These are phyloP conservation scores for Begonia fuchsioides DNA, from an alignment of 306 rosid genomes.

Conservation along the genomic window DNA sequence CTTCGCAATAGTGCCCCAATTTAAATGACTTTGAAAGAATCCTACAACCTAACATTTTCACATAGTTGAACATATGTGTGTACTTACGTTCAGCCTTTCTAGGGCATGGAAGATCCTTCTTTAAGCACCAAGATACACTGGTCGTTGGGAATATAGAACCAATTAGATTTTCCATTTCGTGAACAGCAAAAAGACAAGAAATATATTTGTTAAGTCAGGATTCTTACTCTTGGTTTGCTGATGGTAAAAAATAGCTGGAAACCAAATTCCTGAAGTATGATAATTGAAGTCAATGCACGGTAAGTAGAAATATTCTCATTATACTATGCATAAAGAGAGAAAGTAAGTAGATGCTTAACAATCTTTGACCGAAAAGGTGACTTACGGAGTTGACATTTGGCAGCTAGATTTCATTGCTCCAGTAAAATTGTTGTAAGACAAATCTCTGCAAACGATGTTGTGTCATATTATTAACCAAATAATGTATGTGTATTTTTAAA, in stretches of 20 bases:
- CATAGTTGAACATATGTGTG: conserved; percentile 1
- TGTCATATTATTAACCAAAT: too few relatives aligned
- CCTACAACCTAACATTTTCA: not conserved
- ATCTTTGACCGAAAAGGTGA: conserved; percentile 6
- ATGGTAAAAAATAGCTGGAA: conserved; percentile 37
- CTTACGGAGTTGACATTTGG: conserved; percentile 44
- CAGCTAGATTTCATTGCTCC: conserved; percentile 17
- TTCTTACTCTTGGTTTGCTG: conserved; percentile 28
- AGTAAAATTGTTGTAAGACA: conserved; percentile 71
- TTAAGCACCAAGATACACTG: conserved; percentile 47
- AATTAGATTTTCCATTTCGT: conserved; percentile 1
- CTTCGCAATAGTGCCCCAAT: too few relatives aligned
- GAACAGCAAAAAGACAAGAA: not conserved
- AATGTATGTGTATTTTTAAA: too few relatives aligned
- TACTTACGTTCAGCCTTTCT: conserved; percentile 45
- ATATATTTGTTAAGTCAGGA: conserved; percentile 1
- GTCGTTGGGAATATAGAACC: conserved; percentile 6
- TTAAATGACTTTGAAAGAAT: not conserved
- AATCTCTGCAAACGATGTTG: conserved; percentile 39
- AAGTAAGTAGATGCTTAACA: not conserved
- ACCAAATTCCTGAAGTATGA: conserved; percentile 38
- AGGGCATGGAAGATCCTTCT: conserved; percentile 52
- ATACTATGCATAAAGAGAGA: not conserved
- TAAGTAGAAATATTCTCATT: not conserved
- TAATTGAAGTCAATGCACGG: not conserved